phyloP scores from a whole-genome alignment of 1,139 yeast species.

The Candida dubliniensis region DNA sequence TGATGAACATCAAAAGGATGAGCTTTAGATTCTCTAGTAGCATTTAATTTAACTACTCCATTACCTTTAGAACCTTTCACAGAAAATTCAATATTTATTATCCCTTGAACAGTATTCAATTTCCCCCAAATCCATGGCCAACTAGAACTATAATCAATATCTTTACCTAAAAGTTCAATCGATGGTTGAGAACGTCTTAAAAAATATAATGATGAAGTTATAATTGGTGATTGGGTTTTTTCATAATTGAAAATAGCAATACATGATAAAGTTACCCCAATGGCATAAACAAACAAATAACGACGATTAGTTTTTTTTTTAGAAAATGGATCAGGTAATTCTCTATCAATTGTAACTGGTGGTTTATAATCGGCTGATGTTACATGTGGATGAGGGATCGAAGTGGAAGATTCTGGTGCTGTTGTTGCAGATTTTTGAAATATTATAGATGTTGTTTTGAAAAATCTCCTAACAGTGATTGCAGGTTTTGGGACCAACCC shows the following conservation, averaged over 20 bases:
- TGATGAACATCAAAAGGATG: conserved; percentile 61
- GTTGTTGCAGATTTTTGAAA: neutral
- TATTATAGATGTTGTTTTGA: neutral
- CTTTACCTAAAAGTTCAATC: conserved; percentile 65
- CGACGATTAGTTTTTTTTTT: conserved; percentile 50
- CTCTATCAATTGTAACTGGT: conserved; percentile 57
- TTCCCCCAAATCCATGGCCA: conserved; percentile 92
- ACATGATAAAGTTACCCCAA: conserved; percentile 65
- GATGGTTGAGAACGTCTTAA: conserved; percentile 76
- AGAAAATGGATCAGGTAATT: conserved; percentile 73
- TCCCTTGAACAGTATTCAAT: conserved; percentile 79
- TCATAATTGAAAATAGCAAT: conserved; percentile 86
- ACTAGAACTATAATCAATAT: conserved; percentile 65
- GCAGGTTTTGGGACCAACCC: neutral
- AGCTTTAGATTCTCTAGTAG: conserved; percentile 54
- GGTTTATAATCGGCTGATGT: conserved; percentile 9
- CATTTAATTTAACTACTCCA: conserved; percentile 57
- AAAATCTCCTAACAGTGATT: neutral
- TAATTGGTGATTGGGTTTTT: conserved; percentile 83
- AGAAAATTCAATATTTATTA: conserved; percentile 67
- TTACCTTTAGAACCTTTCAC: conserved; percentile 60
- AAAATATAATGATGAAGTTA: conserved; percentile 83
- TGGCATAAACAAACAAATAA: conserved; percentile 60
- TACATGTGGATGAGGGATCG: conserved; percentile 3
- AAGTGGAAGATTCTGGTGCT: neutral